phyloP scores from a whole-genome alignment of 805 yeast species.

The Pichia deserticola region DNA sequence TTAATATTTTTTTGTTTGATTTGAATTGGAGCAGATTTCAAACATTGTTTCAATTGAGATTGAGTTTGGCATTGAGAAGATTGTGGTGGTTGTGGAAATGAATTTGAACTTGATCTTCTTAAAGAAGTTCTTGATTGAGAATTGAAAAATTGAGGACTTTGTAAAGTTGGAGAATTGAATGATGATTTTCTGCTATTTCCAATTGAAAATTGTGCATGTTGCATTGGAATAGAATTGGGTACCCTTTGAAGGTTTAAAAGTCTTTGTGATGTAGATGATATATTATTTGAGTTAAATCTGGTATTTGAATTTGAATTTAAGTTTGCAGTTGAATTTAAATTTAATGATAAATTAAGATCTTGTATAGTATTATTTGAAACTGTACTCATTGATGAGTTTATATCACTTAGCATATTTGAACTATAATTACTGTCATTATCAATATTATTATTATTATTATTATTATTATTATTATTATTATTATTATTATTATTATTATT shows the following conservation, averaged over 20 bases:
- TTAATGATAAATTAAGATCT: too few species aligned
- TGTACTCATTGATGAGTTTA: too few species aligned
- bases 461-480: background rate
- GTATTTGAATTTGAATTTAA: background rate
- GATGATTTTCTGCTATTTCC: slow-evolving; percentile 12
- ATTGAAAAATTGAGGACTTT: background rate
- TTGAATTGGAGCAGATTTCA: slow-evolving; percentile 5
- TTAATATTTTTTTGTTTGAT: background rate
- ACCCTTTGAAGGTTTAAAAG: slow-evolving; percentile 3
- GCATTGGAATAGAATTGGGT: slow-evolving; percentile 1
- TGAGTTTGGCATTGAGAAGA: background rate
- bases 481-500: background rate
- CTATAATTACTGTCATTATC: background rate
- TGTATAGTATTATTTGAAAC: too few species aligned
- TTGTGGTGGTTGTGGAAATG: background rate
- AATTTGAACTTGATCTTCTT: slow-evolving; percentile 7
- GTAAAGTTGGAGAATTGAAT: slow-evolving; percentile 10
- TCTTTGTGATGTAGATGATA: background rate
- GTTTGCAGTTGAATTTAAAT: background rate
- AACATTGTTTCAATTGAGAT: too few species aligned
- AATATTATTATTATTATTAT: too few species aligned
- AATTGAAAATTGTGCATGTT: slow-evolving; percentile 3
- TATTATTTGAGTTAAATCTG: background rate
- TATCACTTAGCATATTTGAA: background rate
- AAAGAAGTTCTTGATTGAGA: slow-evolving; percentile 1